Evolutionary conservation across 768 basidiomycete genomes (phyloP).

Genomic region (Amanita pseudoporphyria): DNA sequence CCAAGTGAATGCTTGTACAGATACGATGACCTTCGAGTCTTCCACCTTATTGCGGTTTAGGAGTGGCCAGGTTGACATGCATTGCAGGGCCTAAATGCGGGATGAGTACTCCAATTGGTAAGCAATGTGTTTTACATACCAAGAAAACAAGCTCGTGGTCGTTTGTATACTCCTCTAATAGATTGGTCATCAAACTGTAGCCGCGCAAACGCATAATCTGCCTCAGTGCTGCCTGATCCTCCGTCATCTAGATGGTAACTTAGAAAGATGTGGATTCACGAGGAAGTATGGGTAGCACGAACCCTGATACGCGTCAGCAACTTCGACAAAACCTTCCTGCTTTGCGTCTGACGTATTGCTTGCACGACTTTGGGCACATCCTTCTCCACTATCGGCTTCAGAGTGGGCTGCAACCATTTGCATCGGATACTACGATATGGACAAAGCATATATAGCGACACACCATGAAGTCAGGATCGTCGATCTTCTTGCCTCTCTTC

Average conservation of each 20-base stretch:
- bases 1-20: constrained; percentile 42
- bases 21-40: constrained; percentile 56
- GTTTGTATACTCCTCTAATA: constrained; percentile 65
- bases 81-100: constrained; percentile 43
- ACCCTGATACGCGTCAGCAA: constrained; percentile 83
- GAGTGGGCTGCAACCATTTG: constrained; percentile 46
- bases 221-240: constrained; percentile 66
- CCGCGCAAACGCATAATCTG: constrained; percentile 90
- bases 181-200: constrained; percentile 83
- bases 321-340: constrained; percentile 72
- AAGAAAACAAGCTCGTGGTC: constrained; percentile 64
- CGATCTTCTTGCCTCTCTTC: constrained; percentile 88
- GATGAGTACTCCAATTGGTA: neutral
- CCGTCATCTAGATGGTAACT: constrained; percentile 55
- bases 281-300: constrained; percentile 6
- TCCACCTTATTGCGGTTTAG: constrained; percentile 87
- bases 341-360: constrained; percentile 82
- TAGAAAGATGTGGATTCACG: neutral
- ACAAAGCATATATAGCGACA: constrained; percentile 11
- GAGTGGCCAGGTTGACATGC: constrained; percentile 72
- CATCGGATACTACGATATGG: constrained; percentile 6
- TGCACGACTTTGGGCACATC: constrained; percentile 90
- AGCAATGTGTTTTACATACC: constrained; percentile 33
- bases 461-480: constrained; percentile 85
- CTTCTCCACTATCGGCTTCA: constrained; percentile 64